Conservation (phyloP, 352 stramenopile species). For the Phytophthora chlamydospora region DNA sequence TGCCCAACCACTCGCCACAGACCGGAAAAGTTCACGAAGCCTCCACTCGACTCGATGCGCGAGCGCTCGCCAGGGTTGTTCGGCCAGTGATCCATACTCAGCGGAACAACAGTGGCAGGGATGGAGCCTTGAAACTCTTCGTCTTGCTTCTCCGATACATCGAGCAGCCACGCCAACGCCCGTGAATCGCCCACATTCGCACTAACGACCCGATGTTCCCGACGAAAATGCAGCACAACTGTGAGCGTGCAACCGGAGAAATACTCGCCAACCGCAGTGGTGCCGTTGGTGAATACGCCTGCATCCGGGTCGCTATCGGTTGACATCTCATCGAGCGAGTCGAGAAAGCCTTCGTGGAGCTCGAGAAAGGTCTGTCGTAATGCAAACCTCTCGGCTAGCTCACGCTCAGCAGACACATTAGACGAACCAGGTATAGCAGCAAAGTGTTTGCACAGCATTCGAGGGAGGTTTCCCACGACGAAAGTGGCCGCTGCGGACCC, state of each 20-base stretch:
- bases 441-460: slow-evolving; percentile 42
- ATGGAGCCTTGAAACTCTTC: neutral
- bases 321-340: slow-evolving; percentile 28
- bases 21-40: slow-evolving; percentile 71
- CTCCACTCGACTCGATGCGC: slow-evolving; percentile 79
- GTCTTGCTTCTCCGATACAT: neutral
- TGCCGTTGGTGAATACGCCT: slow-evolving; percentile 15
- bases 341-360: slow-evolving; percentile 64
- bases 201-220: slow-evolving; percentile 55
- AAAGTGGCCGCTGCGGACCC: slow-evolving; percentile 91
- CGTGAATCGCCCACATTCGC: slow-evolving; percentile 91
- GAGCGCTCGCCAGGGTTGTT: slow-evolving; percentile 50
- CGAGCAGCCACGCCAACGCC: slow-evolving; percentile 56
- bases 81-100: slow-evolving; percentile 75
- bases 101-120: slow-evolving; percentile 12
- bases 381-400: slow-evolving; percentile 57
- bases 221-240: slow-evolving; percentile 68
- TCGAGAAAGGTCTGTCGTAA: slow-evolving; percentile 79
- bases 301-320: slow-evolving; percentile 4
- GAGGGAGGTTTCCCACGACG: slow-evolving; percentile 53
- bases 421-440: slow-evolving; percentile 20
- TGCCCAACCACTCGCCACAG: slow-evolving; percentile 90
- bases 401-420: slow-evolving; percentile 25
- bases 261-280: slow-evolving; percentile 37
- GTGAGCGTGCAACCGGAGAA: slow-evolving; percentile 88